Percentiles rank a stretch among this genome's conserved stretches.
Conservation (phyloP, 2,329 filamentous ascomycete species). For the Fusarium coffeatum region DNA sequence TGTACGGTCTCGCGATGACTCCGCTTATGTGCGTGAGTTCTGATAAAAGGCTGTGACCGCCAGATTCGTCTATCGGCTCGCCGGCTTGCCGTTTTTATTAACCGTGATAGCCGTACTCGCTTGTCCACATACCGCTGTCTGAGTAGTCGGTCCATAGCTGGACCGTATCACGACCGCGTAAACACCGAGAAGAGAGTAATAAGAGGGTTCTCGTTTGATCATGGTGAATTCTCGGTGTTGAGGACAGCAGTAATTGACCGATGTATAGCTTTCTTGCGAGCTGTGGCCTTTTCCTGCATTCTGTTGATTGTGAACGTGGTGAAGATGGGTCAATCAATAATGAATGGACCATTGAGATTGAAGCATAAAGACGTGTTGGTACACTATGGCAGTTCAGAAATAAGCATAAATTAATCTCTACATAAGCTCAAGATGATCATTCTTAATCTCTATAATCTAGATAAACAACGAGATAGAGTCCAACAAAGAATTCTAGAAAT, state of each 20-base stretch:
- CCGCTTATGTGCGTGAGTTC: too few species aligned
- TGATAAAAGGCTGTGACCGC: background rate
- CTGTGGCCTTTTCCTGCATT: too few species aligned
- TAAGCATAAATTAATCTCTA: slow-evolving; percentile 11
- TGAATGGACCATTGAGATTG: too few species aligned
- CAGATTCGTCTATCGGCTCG: background rate
- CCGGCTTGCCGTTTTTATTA: background rate
- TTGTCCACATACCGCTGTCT: background rate
- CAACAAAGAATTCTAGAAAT: background rate
- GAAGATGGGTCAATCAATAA: too few species aligned
- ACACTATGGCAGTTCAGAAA: background rate
- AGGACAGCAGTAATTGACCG: background rate
- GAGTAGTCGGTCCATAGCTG: background rate
- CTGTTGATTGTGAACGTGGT: too few species aligned
- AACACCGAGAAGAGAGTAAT: background rate
- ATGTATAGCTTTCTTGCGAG: too few species aligned
- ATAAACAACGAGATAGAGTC: background rate
- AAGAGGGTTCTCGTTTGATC: background rate
- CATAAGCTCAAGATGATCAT: slow-evolving; percentile 1
- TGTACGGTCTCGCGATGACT: too few species aligned
- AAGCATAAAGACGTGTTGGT: too few species aligned
- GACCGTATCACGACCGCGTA: background rate
- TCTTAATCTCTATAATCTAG: background rate
- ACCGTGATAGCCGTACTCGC: background rate
- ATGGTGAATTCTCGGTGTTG: background rate